Conservation (phyloP, 1,139 yeast genomes). For the Yamadazyma dendronema region DNA sequence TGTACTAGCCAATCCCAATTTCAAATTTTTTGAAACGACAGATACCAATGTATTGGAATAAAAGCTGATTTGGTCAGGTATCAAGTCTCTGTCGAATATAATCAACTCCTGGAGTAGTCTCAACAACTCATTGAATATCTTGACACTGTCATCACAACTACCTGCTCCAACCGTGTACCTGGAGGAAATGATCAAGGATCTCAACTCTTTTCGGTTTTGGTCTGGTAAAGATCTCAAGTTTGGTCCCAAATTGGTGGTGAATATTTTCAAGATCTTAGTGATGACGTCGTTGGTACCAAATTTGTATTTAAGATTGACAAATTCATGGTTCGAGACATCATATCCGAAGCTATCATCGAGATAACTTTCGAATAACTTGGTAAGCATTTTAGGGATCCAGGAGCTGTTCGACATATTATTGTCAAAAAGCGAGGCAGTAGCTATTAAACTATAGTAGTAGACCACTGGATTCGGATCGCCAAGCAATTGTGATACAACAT, state of each 20-base stretch:
- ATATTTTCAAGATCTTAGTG: conserved; percentile 27
- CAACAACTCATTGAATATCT: conserved; percentile 26
- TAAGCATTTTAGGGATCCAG: conserved; percentile 46
- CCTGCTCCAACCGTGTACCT: conserved; percentile 34
- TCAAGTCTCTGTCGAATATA: conserved; percentile 39
- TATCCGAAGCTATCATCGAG: conserved; percentile 48
- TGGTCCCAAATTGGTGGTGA: conserved; percentile 42
- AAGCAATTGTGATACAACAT: conserved; percentile 59
- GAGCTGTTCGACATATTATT: conserved; percentile 47
- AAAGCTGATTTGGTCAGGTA: conserved; percentile 30
- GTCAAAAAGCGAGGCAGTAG: conserved; percentile 56
- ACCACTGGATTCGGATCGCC: conserved; percentile 85
- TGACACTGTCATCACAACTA: conserved; percentile 27
- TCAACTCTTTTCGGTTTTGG: conserved; percentile 23
- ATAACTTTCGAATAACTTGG: conserved; percentile 48
- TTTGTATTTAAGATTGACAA: conserved; percentile 30
- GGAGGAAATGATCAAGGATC: conserved; percentile 28
- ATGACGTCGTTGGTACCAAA: conserved; percentile 25
- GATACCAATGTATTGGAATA: conserved; percentile 32
- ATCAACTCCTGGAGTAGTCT: conserved; percentile 38
- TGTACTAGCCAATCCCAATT: conserved; percentile 32
- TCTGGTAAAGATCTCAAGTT: conserved; percentile 26
- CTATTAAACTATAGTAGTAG: conserved; percentile 66
- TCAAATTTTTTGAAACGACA: conserved; percentile 37
- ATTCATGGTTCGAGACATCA: conserved; percentile 22